Conservation (phyloP, 2,329 filamentous ascomycete genomes). For the Colletotrichum orchidophilum region DNA sequence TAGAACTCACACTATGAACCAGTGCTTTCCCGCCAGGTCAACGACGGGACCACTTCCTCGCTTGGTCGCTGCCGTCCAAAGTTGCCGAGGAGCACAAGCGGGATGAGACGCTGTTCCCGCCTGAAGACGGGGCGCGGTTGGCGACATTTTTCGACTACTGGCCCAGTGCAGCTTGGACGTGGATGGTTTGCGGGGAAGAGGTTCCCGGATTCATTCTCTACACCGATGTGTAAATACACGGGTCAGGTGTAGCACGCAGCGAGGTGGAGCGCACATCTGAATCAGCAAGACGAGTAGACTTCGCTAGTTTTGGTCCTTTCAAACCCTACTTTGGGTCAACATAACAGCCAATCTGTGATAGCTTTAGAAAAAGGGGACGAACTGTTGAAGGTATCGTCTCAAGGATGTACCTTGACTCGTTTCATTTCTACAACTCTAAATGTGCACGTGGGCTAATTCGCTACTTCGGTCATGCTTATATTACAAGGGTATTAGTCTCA, state of each 20-base stretch:
- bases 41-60: conserved; percentile 63
- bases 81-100: conserved; percentile 53
- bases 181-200: conserved; percentile 46
- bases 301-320: background rate
- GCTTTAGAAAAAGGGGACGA: background rate
- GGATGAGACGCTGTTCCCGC: conserved; percentile 45
- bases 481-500: background rate
- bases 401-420: background rate
- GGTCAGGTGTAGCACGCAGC: no score
- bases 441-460: background rate
- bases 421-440: background rate
- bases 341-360: background rate
- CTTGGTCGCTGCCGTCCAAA: conserved; percentile 65
- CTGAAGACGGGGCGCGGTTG: conserved; percentile 47
- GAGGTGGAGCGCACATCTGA: background rate
- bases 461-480: background rate
- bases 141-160: conserved; percentile 45
- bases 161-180: conserved; percentile 49
- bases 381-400: background rate
- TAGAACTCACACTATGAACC: background rate
- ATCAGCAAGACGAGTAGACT: no score
- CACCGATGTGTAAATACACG: conserved; percentile 42
- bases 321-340: background rate
- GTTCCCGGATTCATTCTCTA: conserved; percentile 45
- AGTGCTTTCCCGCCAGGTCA: conserved; percentile 45